A percentile compares a stretch with the other conserved stretches of the same genome.
Conservation (phyloP, 2,329 filamentous ascomycete genomes). For the Sphaerulina populicola region DNA sequence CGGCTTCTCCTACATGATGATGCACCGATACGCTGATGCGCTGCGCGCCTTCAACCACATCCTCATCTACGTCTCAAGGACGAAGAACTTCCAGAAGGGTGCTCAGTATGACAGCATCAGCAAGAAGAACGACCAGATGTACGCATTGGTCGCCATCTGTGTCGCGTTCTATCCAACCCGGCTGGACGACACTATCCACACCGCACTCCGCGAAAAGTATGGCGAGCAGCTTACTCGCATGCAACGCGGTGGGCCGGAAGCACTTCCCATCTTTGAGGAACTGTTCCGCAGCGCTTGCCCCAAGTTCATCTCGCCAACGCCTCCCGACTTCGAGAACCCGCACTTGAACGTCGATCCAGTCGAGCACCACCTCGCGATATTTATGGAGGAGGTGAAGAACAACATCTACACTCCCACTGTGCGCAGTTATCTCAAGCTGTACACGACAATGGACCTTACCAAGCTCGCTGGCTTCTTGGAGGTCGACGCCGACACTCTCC, state of each 20-base stretch:
- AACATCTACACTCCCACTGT: conserved; percentile 97
- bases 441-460: conserved; percentile 98
- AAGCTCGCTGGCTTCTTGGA: conserved; percentile 97
- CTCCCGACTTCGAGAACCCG: conserved; percentile 95
- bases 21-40: conserved; percentile 97
- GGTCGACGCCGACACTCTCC: conserved; percentile 89
- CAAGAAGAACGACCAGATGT: conserved; percentile 99
- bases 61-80: conserved; percentile 93
- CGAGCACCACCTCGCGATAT: conserved; percentile 93
- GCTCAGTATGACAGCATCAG: conserved; percentile 96
- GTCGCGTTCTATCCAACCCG: conserved; percentile 95
- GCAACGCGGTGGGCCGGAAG: conserved; percentile 90
- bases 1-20: conserved; percentile 99
- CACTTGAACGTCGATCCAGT: conserved; percentile 92
- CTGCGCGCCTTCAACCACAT: conserved; percentile 99
- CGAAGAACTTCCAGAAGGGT: conserved; percentile 99
- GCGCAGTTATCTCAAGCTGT: conserved; percentile 96
- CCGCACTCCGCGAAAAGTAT: conserved; percentile 95
- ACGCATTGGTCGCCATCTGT: conserved; percentile 96
- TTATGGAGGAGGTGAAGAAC: conserved; percentile 99
- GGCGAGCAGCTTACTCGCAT: conserved; percentile 95
- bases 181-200: conserved; percentile 98
- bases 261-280: conserved; percentile 94
- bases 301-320: conserved; percentile 97
- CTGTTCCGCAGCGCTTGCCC: conserved; percentile 96